phyloP scores from a whole-genome alignment of 805 yeast genomes.

The Metschnikowia lochheadii region DNA sequence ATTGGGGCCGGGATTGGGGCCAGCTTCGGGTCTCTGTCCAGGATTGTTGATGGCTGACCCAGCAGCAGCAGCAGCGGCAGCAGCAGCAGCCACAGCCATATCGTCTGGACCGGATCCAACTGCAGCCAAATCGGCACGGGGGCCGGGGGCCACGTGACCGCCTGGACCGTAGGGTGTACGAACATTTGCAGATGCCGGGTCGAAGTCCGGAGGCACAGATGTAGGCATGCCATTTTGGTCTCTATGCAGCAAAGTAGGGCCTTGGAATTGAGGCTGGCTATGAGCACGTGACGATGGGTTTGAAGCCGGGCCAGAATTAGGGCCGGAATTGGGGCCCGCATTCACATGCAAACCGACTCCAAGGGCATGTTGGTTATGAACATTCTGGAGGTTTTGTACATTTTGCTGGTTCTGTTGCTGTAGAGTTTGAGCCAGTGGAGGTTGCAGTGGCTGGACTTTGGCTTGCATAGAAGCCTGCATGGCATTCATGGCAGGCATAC shows the following conservation, averaged over 20 bases:
- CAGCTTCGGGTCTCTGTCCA: background rate
- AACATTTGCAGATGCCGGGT: background rate
- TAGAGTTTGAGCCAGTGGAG: background rate
- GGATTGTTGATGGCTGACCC: background rate
- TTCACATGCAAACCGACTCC: background rate
- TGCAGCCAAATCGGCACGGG: background rate
- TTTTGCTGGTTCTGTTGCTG: constrained; percentile 10
- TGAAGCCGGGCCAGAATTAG: background rate
- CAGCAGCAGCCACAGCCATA: constrained; percentile 4
- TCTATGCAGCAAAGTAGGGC: background rate
- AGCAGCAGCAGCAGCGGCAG: constrained; percentile 1
- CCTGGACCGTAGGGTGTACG: background rate
- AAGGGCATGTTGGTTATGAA: constrained; percentile 1
- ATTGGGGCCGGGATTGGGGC: background rate
- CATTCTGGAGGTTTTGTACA: constrained; percentile 1
- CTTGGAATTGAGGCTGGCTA: background rate
- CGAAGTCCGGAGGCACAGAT: background rate
- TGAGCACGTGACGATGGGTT: background rate
- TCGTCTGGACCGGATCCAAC: constrained; percentile 2
- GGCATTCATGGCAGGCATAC: no score
- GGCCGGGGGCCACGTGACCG: background rate
- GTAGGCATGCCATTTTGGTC: background rate
- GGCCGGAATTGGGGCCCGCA: background rate
- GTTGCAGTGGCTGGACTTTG: constrained; percentile 6
- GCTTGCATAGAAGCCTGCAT: constrained; percentile 5